Evolutionary conservation across 169 alveolate species (phyloP).

Genomic region (Cryptosporidium parvum): DNA sequence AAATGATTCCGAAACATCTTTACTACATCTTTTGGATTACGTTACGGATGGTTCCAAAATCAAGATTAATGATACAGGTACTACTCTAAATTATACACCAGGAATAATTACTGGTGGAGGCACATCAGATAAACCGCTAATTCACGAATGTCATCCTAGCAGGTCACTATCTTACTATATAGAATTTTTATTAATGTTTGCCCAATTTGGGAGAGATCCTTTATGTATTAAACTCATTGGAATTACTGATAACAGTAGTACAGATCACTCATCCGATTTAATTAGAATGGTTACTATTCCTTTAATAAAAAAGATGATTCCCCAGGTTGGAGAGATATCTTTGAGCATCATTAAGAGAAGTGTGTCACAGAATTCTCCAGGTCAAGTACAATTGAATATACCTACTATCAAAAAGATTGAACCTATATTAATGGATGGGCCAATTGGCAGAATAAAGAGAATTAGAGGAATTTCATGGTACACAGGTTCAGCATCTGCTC

Average conservation of each 20-base stretch:
- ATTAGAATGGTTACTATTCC: conserved; percentile 81
- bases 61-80: conserved; percentile 88
- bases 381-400: conserved; percentile 82
- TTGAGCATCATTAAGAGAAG: conserved; percentile 85
- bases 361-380: conserved; percentile 83
- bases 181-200: conserved; percentile 84
- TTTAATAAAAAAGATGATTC: conserved; percentile 81
- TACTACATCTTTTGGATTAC: conserved; percentile 84
- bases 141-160: conserved; percentile 85
- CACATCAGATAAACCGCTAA: conserved; percentile 72
- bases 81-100: conserved; percentile 86
- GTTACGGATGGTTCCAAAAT: conserved; percentile 87
- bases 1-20: conserved; percentile 84
- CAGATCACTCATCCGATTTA: conserved; percentile 81
- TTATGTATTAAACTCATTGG: conserved; percentile 84
- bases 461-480: conserved; percentile 88
- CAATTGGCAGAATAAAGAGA: conserved; percentile 85
- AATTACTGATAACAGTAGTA: conserved; percentile 83
- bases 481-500: conserved; percentile 82
- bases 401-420: conserved; percentile 81
- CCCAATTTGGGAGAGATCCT: conserved; percentile 85
- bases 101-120: conserved; percentile 89
- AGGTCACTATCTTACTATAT: conserved; percentile 85
- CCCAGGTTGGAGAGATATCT: conserved; percentile 82
- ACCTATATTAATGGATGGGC: conserved; percentile 83